Conservation (phyloP, 345 rosid genomes). For the Eucalyptus decipiens region DNA sequence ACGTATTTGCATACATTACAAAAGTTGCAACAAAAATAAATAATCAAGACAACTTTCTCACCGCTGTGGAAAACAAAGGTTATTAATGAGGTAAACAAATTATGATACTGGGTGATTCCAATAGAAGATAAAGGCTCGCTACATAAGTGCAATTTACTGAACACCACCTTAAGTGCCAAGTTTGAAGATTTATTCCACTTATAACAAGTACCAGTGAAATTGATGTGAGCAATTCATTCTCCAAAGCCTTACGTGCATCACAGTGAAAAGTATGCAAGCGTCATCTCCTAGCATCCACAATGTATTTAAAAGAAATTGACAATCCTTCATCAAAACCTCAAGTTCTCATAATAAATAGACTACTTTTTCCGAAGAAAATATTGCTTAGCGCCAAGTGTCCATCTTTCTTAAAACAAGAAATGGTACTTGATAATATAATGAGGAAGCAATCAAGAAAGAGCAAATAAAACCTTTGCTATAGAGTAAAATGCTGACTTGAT, state of each 20-base stretch:
- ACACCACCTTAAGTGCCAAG: not conserved
- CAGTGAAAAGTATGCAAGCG: not conserved
- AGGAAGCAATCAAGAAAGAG: not conserved
- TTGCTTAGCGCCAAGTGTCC: not conserved
- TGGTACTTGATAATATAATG: not conserved
- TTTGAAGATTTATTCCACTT: not conserved
- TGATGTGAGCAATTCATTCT: not conserved
- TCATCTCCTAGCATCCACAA: not conserved
- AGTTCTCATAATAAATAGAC: not conserved
- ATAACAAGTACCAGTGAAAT: not conserved
- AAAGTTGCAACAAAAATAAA: not conserved
- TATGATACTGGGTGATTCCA: not conserved
- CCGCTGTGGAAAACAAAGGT: not conserved
- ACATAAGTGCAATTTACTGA: not conserved
- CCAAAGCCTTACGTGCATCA: not conserved
- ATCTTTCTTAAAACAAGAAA: not conserved
- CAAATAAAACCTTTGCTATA: conserved; percentile 40
- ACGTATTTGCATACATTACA: not conserved
- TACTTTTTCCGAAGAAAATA: not conserved
- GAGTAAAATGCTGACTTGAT: conserved; percentile 94
- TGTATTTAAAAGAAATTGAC: not conserved
- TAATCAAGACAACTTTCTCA: not conserved
- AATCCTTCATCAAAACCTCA: not conserved
- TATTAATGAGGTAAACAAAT: not conserved
- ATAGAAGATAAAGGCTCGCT: not conserved